These are phyloP conservation scores for Phytophthora sp. DNA, from an alignment of 352 stramenopile genomes.

Conservation along the genomic window DNA sequence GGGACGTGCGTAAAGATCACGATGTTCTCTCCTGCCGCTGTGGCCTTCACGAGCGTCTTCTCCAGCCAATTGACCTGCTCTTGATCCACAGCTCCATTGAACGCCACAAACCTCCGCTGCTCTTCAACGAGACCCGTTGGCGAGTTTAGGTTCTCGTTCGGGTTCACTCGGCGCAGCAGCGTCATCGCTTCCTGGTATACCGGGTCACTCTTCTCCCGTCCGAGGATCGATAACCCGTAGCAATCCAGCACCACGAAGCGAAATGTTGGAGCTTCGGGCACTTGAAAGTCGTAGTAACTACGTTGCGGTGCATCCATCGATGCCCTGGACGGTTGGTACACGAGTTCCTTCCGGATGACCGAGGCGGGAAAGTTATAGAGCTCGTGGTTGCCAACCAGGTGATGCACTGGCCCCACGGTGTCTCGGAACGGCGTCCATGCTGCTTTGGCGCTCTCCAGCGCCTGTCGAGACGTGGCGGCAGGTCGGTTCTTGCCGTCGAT, in stretches of 20 bases:
- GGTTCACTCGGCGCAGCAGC: constrained; percentile 57
- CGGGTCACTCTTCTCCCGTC: constrained; percentile 48
- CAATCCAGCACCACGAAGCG: constrained; percentile 76
- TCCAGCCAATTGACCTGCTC: constrained; percentile 69
- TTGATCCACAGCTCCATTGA: constrained; percentile 73
- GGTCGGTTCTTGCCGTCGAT: constrained; percentile 82
- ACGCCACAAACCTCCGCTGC: constrained; percentile 71
- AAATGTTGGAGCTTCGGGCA: constrained; percentile 43
- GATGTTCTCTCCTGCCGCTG: constrained; percentile 48
- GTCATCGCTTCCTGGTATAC: constrained; percentile 49
- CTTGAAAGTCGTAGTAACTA: constrained; percentile 76
- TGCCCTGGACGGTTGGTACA: constrained; percentile 34
- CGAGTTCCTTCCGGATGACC: constrained; percentile 52
- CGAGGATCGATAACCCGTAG: constrained; percentile 74
- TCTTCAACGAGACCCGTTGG: constrained; percentile 50
- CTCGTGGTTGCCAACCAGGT: constrained; percentile 87
- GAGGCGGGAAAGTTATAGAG: constrained; percentile 78
- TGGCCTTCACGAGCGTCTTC: constrained; percentile 39
- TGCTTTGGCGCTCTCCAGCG: constrained; percentile 48
- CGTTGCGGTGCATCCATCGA: constrained; percentile 13
- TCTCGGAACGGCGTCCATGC: constrained; percentile 54
- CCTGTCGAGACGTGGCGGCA: constrained; percentile 45
- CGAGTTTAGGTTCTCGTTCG: constrained; percentile 82
- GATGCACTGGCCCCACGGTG: constrained; percentile 62
- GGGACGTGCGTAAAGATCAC: constrained; percentile 81